These are phyloP conservation scores for Mortierella alpina DNA, from an alignment of 192 early-diverging fungal genomes.

Conservation along the genomic window DNA sequence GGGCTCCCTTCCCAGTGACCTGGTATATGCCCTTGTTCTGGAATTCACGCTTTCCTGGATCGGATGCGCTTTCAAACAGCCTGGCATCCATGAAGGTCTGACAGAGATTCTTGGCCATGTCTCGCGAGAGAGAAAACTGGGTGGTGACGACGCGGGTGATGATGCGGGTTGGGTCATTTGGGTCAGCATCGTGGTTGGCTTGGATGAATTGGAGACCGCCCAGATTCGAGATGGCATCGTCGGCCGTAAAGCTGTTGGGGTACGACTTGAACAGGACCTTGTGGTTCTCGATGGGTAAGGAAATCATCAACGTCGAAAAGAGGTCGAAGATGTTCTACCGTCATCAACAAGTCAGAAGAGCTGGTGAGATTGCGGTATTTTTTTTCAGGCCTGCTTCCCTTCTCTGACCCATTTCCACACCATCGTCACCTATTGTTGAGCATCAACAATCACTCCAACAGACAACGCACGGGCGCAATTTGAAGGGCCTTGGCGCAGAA, in stretches of 20 bases:
- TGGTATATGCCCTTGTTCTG: constrained; percentile 61
- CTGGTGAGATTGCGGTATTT: not conserved
- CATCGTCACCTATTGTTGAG: too few relatives aligned
- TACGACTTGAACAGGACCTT: constrained; percentile 64
- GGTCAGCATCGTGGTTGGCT: constrained; percentile 59
- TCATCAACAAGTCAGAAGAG: not conserved
- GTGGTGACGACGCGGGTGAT: constrained; percentile 66
- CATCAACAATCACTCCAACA: too few relatives aligned
- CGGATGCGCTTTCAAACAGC: constrained; percentile 57
- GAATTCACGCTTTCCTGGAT: constrained; percentile 58
- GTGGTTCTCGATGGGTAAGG: constrained; percentile 62
- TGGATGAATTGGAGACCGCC: constrained; percentile 66
- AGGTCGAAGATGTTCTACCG: constrained; percentile 68
- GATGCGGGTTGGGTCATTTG: constrained; percentile 57
- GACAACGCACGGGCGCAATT: too few relatives aligned
- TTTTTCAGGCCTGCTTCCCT: not conserved
- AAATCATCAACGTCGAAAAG: constrained; percentile 66
- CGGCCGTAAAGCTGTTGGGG: constrained; percentile 63
- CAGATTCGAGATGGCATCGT: constrained; percentile 65
- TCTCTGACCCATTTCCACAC: too few relatives aligned
- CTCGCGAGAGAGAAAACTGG: constrained; percentile 65
- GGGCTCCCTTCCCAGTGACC: constrained; percentile 63
- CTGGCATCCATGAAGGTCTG: constrained; percentile 65
- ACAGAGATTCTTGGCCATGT: constrained; percentile 68
- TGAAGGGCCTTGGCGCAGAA: too few relatives aligned